Evolutionary conservation across 495 filamentous ascomycete genomes (phyloP).

Genomic region (Xylaria nigripes): DNA sequence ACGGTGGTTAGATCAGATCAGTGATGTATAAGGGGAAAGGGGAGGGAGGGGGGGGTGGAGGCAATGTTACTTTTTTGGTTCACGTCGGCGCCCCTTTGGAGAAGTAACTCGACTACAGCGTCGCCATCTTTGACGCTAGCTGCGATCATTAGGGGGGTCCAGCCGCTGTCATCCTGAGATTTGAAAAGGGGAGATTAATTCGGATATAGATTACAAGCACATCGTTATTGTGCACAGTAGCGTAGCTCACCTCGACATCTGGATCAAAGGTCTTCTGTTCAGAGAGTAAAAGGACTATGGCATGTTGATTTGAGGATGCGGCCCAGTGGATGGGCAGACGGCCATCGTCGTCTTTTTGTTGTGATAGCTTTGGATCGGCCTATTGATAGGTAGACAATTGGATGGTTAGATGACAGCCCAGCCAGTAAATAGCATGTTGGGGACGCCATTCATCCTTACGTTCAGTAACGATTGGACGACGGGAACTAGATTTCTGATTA

Average conservation of each 20-base stretch:
- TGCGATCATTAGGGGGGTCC: conserved; percentile 94
- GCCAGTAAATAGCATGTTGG: conserved; percentile 14
- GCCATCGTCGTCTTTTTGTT: conserved; percentile 74
- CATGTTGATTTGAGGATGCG: conserved; percentile 68
- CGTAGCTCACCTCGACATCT: conserved; percentile 62
- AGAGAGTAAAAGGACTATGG: conserved; percentile 64
- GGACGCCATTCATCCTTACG: conserved; percentile 34
- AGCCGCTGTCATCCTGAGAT: conserved; percentile 71
- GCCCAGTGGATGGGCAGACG: conserved; percentile 96
- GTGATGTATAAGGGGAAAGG: neutral
- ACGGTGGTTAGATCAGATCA: conserved; percentile 5
- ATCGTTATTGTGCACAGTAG: neutral
- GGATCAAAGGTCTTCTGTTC: conserved; percentile 70
- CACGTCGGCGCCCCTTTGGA: conserved; percentile 75
- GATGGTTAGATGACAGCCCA: neutral
- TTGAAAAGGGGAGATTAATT: neutral
- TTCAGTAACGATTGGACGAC: conserved; percentile 70
- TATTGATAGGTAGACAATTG: conserved; percentile 28
- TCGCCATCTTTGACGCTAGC: conserved; percentile 67
- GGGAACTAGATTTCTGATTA: conserved; percentile 36
- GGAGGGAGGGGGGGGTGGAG: too few species aligned
- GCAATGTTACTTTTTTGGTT: conserved; percentile 60
- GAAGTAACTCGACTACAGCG: conserved; percentile 60
- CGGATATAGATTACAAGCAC: neutral
- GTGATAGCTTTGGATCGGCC: conserved; percentile 73